These are phyloP conservation scores for Taxillus chinensis DNA, from an alignment of 164 flowering plant genomes.

Conservation along the genomic window DNA sequence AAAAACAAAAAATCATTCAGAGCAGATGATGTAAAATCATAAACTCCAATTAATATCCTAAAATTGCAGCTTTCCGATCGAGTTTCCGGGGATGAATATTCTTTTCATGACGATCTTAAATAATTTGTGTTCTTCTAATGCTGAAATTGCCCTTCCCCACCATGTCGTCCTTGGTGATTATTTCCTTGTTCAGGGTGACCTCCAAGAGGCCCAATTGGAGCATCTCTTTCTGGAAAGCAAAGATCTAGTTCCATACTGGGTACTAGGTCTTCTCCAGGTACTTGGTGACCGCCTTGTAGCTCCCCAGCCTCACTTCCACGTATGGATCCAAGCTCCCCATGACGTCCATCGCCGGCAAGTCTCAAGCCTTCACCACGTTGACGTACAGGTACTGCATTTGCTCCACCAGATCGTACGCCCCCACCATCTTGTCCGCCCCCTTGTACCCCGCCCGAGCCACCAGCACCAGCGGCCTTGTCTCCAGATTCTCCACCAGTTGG, in stretches of 20 bases:
- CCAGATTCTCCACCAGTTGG: constrained; percentile 51
- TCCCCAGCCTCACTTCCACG: constrained; percentile 83
- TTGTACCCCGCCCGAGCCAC: constrained; percentile 56
- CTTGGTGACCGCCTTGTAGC: constrained; percentile 62
- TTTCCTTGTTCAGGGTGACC: constrained; percentile 57
- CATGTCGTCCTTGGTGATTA: constrained; percentile 54
- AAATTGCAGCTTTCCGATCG: too few relatives aligned
- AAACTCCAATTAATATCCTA: too few relatives aligned
- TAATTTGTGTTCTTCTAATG: too few relatives aligned
- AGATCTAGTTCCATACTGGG: constrained; percentile 62
- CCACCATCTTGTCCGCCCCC: constrained; percentile 47
- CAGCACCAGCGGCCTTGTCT: constrained; percentile 45
- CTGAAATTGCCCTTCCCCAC: constrained; percentile 44
- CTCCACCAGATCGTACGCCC: constrained; percentile 75
- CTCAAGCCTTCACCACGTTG: constrained; percentile 66
- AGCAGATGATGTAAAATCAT: too few relatives aligned
- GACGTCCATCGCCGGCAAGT: constrained; percentile 65
- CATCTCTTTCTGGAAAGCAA: constrained; percentile 62
- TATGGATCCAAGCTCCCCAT: constrained; percentile 74
- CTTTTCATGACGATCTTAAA: too few relatives aligned
- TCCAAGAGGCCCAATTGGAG: constrained; percentile 52
- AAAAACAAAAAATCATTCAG: too few relatives aligned
- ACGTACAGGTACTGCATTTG: constrained; percentile 71
- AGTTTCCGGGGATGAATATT: too few relatives aligned
- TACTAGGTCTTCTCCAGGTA: constrained; percentile 64